phyloP scores from a whole-genome alignment of 148 eudicot genomes.

The Vaccinium darrowii region DNA sequence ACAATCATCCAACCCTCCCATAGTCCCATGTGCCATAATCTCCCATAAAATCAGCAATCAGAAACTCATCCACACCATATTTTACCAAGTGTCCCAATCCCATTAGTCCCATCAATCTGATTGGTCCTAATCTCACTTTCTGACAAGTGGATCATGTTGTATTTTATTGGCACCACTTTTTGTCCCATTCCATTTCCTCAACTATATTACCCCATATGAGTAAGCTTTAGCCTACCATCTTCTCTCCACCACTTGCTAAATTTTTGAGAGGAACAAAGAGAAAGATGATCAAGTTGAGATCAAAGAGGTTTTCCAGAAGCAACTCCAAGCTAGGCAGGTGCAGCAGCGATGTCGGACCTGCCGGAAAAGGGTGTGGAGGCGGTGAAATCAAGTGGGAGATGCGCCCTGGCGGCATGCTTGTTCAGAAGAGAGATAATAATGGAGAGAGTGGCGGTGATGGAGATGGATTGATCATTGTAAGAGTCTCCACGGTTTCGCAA shows the following conservation, averaged over 20 bases:
- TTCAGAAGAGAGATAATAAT: constrained; percentile 55
- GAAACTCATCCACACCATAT: neutral
- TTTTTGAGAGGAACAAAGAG: neutral
- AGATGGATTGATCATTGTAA: constrained; percentile 46
- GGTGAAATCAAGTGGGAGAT: constrained; percentile 62
- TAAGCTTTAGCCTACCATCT: neutral
- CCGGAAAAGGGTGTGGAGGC: constrained; percentile 8
- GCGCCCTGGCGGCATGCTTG: constrained; percentile 77
- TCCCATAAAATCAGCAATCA: constrained; percentile 21
- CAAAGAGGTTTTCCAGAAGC: constrained; percentile 46
- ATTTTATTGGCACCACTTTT: neutral
- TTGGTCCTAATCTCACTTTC: neutral
- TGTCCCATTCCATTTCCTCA: constrained; percentile 20
- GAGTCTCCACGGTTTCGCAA: constrained; percentile 52
- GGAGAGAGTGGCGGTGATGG: neutral
- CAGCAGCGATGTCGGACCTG: constrained; percentile 10
- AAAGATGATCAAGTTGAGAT: constrained; percentile 43
- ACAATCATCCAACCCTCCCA: constrained; percentile 8
- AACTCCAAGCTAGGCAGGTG: constrained; percentile 32
- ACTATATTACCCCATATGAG: constrained; percentile 20
- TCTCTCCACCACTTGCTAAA: constrained; percentile 11
- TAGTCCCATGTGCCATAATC: constrained; percentile 43
- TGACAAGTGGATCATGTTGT: neutral
- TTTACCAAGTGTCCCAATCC: constrained; percentile 22
- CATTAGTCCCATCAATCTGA: neutral